Percentiles rank a stretch among this genome's conserved stretches.
Conservation (phyloP, 139 green algal genomes). For the Dunaliella primolecta region DNA sequence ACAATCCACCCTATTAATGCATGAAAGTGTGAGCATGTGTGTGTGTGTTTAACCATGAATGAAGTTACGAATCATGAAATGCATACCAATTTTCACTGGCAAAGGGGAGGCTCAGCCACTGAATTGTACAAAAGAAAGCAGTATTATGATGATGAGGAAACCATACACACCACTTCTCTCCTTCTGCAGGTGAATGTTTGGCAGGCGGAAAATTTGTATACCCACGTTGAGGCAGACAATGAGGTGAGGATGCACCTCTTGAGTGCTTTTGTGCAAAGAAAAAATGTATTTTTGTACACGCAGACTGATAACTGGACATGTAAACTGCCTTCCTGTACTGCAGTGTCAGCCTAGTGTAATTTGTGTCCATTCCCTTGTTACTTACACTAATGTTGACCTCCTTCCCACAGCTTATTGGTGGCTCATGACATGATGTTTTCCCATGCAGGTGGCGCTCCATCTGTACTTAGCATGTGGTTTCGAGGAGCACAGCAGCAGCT, state of each 20-base stretch:
- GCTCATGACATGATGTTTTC: neutral
- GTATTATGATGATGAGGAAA: no score
- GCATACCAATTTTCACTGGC: no score
- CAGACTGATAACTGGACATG: neutral
- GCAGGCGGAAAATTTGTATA: constrained; percentile 45
- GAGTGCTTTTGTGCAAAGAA: neutral
- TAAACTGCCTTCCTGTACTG: no score
- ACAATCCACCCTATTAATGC: no score
- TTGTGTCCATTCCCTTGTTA: no score
- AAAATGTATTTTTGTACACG: neutral
- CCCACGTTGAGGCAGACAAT: constrained; percentile 55
- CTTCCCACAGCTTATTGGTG: neutral
- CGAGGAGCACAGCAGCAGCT: constrained; percentile 20
- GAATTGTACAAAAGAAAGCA: no score
- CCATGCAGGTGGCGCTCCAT: constrained; percentile 30
- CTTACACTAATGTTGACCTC: neutral
- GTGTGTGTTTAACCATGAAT: no score
- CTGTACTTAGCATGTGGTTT: constrained; percentile 53
- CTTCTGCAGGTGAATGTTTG: constrained; percentile 23
- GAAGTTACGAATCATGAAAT: no score
- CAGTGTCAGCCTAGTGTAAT: no score
- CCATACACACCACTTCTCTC: no score
- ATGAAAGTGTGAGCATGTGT: no score
- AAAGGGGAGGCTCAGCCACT: no score
- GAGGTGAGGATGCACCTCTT: constrained; percentile 18